A percentile compares a stretch with the other conserved stretches of the same genome.
Conservation (phyloP, 139 green algal species). For the Diplosphaera chodatii region DNA sequence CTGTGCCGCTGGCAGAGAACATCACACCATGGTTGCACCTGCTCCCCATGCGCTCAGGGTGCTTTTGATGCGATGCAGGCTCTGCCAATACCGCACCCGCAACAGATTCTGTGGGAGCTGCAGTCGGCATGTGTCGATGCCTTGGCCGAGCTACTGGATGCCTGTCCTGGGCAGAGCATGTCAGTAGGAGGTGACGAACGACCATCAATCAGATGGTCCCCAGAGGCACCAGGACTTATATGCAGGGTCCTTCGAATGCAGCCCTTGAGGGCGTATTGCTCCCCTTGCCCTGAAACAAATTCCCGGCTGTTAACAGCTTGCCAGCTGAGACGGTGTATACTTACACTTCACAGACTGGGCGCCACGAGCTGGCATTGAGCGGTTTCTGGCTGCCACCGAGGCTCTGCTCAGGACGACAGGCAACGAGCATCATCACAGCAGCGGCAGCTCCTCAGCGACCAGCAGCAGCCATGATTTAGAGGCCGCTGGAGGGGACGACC, state of each 20-base stretch:
- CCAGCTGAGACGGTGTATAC: too few relatives aligned
- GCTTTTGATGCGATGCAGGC: not conserved
- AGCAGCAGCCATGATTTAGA: not conserved
- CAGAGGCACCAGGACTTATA: too few relatives aligned
- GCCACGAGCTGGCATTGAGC: not conserved
- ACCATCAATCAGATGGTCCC: too few relatives aligned
- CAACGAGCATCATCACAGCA: not conserved
- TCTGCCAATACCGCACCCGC: not conserved
- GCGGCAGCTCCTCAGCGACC: not conserved
- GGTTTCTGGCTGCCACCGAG: not conserved
- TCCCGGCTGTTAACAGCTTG: too few relatives aligned
- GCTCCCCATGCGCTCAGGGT: too few relatives aligned
- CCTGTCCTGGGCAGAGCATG: not conserved
- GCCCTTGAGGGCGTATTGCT: too few relatives aligned
- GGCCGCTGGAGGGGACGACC: too few relatives aligned
- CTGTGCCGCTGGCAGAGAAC: too few relatives aligned
- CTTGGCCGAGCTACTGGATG: not conserved
- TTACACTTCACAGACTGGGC: not conserved
- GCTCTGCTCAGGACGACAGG: not conserved
- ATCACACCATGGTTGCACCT: too few relatives aligned
- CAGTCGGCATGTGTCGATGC: not conserved
- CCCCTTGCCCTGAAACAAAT: too few relatives aligned
- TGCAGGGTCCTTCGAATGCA: too few relatives aligned
- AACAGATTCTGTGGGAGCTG: not conserved
- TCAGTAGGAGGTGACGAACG: not conserved